These are phyloP conservation scores for Lipomyces chichibuensis DNA, from an alignment of 805 yeast species.

Conservation along the genomic window DNA sequence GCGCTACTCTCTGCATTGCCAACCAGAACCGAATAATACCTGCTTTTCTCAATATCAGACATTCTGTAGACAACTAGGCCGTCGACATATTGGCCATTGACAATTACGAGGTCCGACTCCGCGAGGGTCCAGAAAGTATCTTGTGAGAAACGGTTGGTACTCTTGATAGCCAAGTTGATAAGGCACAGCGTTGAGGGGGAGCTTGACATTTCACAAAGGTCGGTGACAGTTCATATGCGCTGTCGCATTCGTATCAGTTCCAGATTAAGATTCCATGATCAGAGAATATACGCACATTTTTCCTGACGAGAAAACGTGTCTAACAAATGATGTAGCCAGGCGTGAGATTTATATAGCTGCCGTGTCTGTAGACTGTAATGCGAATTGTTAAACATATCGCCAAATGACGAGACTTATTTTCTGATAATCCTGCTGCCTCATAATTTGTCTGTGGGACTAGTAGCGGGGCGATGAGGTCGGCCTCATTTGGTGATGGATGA, in stretches of 20 bases:
- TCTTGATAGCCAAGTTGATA: background rate
- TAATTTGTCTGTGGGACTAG: background rate
- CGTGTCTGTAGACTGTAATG: background rate
- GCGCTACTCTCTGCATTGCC: background rate
- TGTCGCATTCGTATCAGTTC: background rate
- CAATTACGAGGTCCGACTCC: background rate
- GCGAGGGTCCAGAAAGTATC: background rate
- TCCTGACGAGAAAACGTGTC: background rate
- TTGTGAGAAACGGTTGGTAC: background rate
- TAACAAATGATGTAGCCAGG: background rate
- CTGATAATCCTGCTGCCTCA: too few species aligned
- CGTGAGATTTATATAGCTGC: background rate
- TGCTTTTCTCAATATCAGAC: background rate
- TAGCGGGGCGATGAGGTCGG: background rate
- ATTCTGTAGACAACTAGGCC: background rate
- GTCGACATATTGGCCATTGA: background rate
- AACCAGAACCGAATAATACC: background rate
- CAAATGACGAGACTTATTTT: too few species aligned
- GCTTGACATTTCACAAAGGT: background rate
- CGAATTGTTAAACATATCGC: too few species aligned
- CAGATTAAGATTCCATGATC: background rate
- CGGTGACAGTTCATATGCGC: background rate
- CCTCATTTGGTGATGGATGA: background rate
- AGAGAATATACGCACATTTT: background rate
- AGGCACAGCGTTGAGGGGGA: background rate